These are phyloP conservation scores for Aspergillus bridgeri DNA, from an alignment of 495 filamentous ascomycete species.

Conservation along the genomic window DNA sequence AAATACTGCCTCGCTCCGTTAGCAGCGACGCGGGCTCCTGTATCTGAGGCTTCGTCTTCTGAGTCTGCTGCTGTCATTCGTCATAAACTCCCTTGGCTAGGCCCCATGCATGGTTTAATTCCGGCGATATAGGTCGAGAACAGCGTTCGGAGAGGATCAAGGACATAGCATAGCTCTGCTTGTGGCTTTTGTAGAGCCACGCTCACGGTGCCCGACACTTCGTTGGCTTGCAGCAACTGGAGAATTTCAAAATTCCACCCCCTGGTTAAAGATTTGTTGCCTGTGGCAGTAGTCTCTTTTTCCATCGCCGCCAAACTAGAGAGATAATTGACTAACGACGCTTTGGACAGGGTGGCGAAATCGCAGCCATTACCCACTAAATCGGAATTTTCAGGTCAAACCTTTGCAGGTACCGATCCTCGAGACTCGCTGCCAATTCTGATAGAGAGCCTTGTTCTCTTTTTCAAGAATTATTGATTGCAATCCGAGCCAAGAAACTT, in stretches of 20 bases:
- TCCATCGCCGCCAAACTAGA: constrained; percentile 34
- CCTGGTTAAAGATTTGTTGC: constrained; percentile 60
- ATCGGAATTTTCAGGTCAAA: constrained; percentile 57
- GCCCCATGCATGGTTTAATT: constrained; percentile 70
- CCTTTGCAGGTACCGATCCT: constrained; percentile 59
- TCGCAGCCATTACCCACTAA: constrained; percentile 64
- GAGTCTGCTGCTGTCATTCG: constrained; percentile 40
- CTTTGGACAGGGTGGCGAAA: constrained; percentile 61
- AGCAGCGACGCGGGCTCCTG: constrained; percentile 56
- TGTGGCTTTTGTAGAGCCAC: constrained; percentile 79
- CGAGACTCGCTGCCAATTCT: constrained; percentile 33
- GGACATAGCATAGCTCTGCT: constrained; percentile 71
- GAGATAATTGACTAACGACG: constrained; percentile 54
- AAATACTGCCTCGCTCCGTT: constrained; percentile 13
- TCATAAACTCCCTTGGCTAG: constrained; percentile 58
- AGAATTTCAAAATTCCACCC: constrained; percentile 60
- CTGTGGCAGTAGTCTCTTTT: constrained; percentile 27
- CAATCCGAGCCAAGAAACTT: not conserved
- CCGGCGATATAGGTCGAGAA: constrained; percentile 52
- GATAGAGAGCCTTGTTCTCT: constrained; percentile 1
- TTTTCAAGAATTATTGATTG: not conserved
- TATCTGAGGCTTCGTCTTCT: constrained; percentile 55
- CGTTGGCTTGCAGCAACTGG: constrained; percentile 57
- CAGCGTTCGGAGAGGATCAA: constrained; percentile 68
- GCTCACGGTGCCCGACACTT: constrained; percentile 60